Base-by-base conservation (phyloP, 2,329 filamentous ascomycete species). In the Epichloe elymi region DNA sequence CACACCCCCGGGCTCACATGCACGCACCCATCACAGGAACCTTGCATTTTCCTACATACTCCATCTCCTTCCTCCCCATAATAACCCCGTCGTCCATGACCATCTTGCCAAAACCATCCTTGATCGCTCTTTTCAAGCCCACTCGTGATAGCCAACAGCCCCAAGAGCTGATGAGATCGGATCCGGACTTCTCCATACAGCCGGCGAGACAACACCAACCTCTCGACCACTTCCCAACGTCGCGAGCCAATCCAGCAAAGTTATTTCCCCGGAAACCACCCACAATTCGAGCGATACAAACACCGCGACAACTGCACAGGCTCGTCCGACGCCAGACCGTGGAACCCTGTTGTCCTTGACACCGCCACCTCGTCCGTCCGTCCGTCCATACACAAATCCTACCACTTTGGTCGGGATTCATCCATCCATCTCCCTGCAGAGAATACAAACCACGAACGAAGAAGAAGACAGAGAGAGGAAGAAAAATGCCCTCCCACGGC, bases 401-500 rank as follows among this genome's bases (percentile, higher is more conserved):
- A 12, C 40, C 19, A 5, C 40, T 20, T 12, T 20, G 3, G 0
- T 14, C 4, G 40, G 19, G 19, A 11, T 26, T 19, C 19, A 11
- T 30, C 30, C 30, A 30, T 30, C 30, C 40, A 12, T 42, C 19
- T 42, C 38, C 17, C 19, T 19, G 19, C 7, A 7, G 35, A 15
- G 35, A 46, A 47, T 4, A 37, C 8, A 39, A 11, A 7, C 15
- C 12, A 17, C 33, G 1, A 51, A 17, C 14, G 11, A 11, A 14
- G n/a, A 17, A 26, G 20, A 47, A 38, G 20, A 20, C 1, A 3
- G 20, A 23, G 5, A 17, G 12, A 30, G 1, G 30, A 2, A 30
- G 3, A 39, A 26, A 12, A 12, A 38, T 76, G 74, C 70, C 74
- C 46, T 74, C 74, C 37, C 74, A 78, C 59, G 72, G 74, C 47